These are phyloP conservation scores for Emydomyces testavorans DNA, from an alignment of 2,329 filamentous ascomycete species.

Conservation along the genomic window DNA sequence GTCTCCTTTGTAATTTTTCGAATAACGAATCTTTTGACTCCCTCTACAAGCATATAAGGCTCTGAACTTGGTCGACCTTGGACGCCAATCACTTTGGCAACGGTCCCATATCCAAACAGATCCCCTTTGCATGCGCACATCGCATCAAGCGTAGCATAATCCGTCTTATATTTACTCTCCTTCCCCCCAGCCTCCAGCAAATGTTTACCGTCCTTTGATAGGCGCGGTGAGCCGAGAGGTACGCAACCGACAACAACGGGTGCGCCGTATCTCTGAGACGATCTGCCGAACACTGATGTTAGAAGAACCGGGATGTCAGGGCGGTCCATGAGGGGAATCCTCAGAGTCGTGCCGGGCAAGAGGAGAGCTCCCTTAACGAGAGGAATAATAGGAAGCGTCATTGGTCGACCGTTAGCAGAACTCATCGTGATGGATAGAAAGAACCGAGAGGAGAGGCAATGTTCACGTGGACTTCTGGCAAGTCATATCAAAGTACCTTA, in stretches of 20 bases:
- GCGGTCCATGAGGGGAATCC: slow-evolving; percentile 71
- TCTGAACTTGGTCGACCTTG: slow-evolving; percentile 65
- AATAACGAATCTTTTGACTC: slow-evolving; percentile 62
- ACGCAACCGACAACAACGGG: slow-evolving; percentile 76
- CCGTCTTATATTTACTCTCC: slow-evolving; percentile 35
- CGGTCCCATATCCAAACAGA: slow-evolving; percentile 70
- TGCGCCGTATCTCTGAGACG: slow-evolving; percentile 50
- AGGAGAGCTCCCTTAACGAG: slow-evolving; percentile 70
- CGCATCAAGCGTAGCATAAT: slow-evolving; percentile 44
- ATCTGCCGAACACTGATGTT: slow-evolving; percentile 69
- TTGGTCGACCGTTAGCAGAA: slow-evolving; percentile 23
- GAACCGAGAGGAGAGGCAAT: background rate
- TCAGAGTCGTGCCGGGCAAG: slow-evolving; percentile 72
- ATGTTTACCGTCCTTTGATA: slow-evolving; percentile 63
- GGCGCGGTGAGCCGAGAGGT: slow-evolving; percentile 63
- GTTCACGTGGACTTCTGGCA: too few species aligned
- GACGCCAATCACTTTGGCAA: slow-evolving; percentile 66
- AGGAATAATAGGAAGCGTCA: slow-evolving; percentile 62
- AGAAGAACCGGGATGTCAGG: slow-evolving; percentile 82
- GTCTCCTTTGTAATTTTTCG: slow-evolving; percentile 64
- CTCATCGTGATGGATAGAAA: slow-evolving; percentile 24
- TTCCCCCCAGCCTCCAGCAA: slow-evolving; percentile 56
- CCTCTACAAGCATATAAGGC: slow-evolving; percentile 76
- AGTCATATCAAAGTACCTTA: background rate
- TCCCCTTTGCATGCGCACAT: slow-evolving; percentile 55